Base-by-base conservation (phyloP, 2,329 filamentous ascomycete genomes). In the Sarocladium kiliense region DNA sequence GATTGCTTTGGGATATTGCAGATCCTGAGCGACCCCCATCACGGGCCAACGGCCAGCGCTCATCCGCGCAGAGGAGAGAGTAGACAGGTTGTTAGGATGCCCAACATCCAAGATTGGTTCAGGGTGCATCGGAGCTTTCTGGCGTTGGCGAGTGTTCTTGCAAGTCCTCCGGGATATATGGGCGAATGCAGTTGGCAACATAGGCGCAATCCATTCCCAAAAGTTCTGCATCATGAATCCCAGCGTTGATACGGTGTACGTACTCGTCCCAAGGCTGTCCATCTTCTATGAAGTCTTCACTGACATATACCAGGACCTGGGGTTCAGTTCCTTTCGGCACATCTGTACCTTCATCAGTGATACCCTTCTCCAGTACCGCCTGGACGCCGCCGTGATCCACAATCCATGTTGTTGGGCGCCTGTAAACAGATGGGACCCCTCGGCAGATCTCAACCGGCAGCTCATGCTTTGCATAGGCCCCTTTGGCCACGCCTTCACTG, bases 251-350 rank as follows among this genome's bases (percentile, higher is more conserved):
- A 32, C 73, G 69, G 42, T 65, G 62, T 34, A 75, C 59, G 45
- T 76, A 75, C 55, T 76, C 73, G 16, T 69, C 65, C 55, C 65
- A 67, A 19, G 73, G 71, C 7, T 57, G 53, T 37, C 71, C 71
- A 53, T 71, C 67, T n/a, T 60, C 54, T 34, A 65, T 62, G 32
- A 67, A 64, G 45, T 63, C 60, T 25, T 63, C 58, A 57, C 69
- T 74, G 55, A 74, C 60, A 55, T 75, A 76, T 18, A 74, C 72
- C 42, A 76, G 64, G 19, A 71, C 70, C n/a, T 66, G 57, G 30
- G 62, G 60, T 37, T 64, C 58, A 64, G 63, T 62, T 53, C 63
- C 59, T 37, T 64, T 57, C n/a, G 62, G 58, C 34, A 53, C 57
- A 25, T 60, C 60, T 34, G 58, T 44, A 6, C 55, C 32, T 44